These are phyloP conservation scores for Candida maesae DNA, from an alignment of 805 yeast species.

Conservation along the genomic window DNA sequence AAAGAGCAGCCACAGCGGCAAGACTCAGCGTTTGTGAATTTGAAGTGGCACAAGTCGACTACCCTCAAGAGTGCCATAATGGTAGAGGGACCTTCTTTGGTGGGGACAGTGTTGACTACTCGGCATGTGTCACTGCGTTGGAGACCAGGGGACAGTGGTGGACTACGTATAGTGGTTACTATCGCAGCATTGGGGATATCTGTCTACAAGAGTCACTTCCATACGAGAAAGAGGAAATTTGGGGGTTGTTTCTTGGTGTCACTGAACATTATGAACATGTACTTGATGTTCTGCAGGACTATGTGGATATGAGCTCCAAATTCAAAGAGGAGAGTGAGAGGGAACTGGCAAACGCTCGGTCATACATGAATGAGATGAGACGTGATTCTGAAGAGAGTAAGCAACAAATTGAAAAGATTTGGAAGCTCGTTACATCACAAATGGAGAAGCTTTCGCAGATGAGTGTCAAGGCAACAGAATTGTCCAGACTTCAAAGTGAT, in stretches of 20 bases:
- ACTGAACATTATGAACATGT: constrained; percentile 32
- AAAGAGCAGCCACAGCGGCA: constrained; percentile 39
- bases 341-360: constrained; percentile 10
- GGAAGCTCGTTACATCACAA: constrained; percentile 12
- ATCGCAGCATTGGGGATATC: constrained; percentile 46
- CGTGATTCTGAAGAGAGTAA: constrained; percentile 6
- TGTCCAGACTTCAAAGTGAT: constrained; percentile 11
- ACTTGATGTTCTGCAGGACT: constrained; percentile 18
- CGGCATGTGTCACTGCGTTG: constrained; percentile 38
- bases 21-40: constrained; percentile 54
- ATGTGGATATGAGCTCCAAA: constrained; percentile 15
- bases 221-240: constrained; percentile 47
- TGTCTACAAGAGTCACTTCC: constrained; percentile 53
- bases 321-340: constrained; percentile 18
- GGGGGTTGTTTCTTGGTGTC: constrained; percentile 44
- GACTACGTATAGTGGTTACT: constrained; percentile 71
- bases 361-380: constrained; percentile 16
- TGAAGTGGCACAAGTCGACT: constrained; percentile 39
- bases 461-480: constrained; percentile 15
- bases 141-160: constrained; percentile 57
- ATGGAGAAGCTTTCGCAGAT: constrained; percentile 15
- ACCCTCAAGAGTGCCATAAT: constrained; percentile 26
- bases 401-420: constrained; percentile 13
- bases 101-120: constrained; percentile 19
- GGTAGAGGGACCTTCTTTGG: constrained; percentile 21